Evolutionary conservation across 352 stramenopile genomes (phyloP), one percentile per base, ranked within the genome.

Genomic region (Thalassiosira livingstoniorum): DNA sequence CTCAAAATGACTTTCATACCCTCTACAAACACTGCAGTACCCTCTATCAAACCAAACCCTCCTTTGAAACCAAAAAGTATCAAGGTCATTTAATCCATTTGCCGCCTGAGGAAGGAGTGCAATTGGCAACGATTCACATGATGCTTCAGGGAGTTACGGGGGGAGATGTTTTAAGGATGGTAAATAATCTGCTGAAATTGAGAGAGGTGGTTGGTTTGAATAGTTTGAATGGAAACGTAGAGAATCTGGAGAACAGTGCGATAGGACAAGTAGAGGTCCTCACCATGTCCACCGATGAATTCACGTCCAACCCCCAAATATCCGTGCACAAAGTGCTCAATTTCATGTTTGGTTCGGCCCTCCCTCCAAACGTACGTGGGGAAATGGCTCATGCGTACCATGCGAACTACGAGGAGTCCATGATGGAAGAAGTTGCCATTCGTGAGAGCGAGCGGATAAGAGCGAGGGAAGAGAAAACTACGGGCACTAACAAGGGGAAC

Each of bases 171-270:
- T 23, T 60, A 1, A 32, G 62, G 13, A 80, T 80, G 71, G 45
- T 37, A 15, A 71, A 45, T 37, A 80, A 80, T 37, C 63, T 80
- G 55, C 42, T 80, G n/a, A 64, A 57, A 73, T 64, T 80, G 0
- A 65, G 66, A 4, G 32, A 80, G 15, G 34, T 80, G 0, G 43
- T 32, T 27, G 35, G 35, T n/a, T 73, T 62, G 43, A 25, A 62
- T 43, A 39, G 61, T 73, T 2, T 62, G n/a, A 2, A 31, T 4
- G 15, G n/a, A 37, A 29, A 31, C 2, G n/a, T n/a, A n/a, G 43
- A 58, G 29, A n/a, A 23, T 18, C 43, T 61, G 29, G 42, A 73
- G 21, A 23, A 73, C 2, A 1, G 35, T n/a, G n/a, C n/a, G n/a
- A n/a, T n/a, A n/a, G n/a, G n/a, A n/a, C n/a, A n/a, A 45, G 51